Percentiles rank a stretch among this genome's conserved stretches.
Conservation (phyloP, 1,139 yeast genomes). For the Torulaspora globosa region DNA sequence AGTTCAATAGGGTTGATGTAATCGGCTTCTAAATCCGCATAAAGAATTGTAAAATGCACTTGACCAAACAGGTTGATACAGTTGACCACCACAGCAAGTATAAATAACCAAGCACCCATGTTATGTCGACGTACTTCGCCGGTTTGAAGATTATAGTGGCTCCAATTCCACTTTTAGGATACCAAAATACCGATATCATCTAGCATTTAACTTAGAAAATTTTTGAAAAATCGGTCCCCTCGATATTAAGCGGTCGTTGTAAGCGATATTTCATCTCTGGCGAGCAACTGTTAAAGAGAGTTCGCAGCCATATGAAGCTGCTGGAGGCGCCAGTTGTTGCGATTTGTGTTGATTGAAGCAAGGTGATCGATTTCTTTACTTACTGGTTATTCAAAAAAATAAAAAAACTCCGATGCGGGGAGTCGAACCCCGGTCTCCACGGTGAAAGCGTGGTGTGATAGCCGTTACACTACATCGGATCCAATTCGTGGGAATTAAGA, state of each 20-base stretch:
- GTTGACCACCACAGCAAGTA: slow-evolving; percentile 79
- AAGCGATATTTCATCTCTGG: neutral
- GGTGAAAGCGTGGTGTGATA: slow-evolving; percentile 32
- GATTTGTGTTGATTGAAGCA: neutral
- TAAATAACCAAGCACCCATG: slow-evolving; percentile 54
- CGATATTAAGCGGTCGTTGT: slow-evolving; percentile 1
- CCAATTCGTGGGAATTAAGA: no score
- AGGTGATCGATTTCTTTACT: neutral
- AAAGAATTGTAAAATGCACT: slow-evolving; percentile 89
- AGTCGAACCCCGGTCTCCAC: slow-evolving; percentile 36
- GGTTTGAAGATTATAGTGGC: neutral
- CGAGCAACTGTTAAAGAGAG: neutral
- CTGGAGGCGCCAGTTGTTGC: neutral
- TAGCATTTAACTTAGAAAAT: neutral
- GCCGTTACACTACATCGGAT: slow-evolving; percentile 30
- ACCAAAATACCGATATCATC: neutral
- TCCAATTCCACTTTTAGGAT: neutral
- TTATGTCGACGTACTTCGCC: slow-evolving; percentile 1
- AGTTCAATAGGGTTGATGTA: slow-evolving; percentile 95
- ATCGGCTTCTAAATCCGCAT: slow-evolving; percentile 90
- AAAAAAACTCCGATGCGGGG: slow-evolving; percentile 30
- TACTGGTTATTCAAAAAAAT: neutral
- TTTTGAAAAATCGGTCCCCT: slow-evolving; percentile 4
- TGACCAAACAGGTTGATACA: slow-evolving; percentile 85
- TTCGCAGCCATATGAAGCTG: neutral